Evolutionary conservation across 176 grass and related monocot genomes (phyloP), one percentile per base, ranked within the genome.

Genomic region (Pontederia paniculata): DNA sequence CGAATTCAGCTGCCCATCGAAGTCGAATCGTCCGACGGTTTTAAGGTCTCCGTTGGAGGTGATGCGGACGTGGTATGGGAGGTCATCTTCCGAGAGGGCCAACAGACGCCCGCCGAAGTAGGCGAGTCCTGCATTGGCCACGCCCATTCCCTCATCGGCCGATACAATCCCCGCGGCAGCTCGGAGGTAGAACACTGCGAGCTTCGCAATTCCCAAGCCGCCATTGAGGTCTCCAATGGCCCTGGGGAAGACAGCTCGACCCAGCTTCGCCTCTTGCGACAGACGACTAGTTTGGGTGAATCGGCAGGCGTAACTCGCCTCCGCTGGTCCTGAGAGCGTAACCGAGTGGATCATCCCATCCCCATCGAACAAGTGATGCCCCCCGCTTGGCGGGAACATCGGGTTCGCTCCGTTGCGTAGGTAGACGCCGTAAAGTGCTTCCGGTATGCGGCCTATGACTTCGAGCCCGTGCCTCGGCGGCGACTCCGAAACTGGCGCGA

Each of bases 321-420:
- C 10, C 1, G 9, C 23, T 10, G 55, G 55, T 8, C 55, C 55
- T 14, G 23, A 57, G 23, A 57, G 55, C 21, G 55, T 57, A 12
- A 57, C 55, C 23, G 55, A 21, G 23, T 57, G 55, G 28, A 57
- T 57, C 55, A 57, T 57, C 12, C 55, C 55, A 12, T 57, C 55
- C 14, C 55, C 55, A 14, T 57, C 55, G 23, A 57, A 57, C 5
- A 57, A 23, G 22, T 57, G 55, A 14, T 57, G 55, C 23, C 55
- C 55, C 7, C 55, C 55, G 55, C 21, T 28, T 10, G 55, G 55
- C 23, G 55, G 20, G 55, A 57, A 57, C 55, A 57, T 57, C 23
- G 55, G 55, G 55, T 57, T 57, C 12, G 55, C 55, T 7, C 55
- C 55, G 15, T 57, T 57, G 0, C 55, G 55, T 10, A 57, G 23